A percentile compares a stretch with the other conserved stretches of the same genome.
phyloP scores from a whole-genome alignment of 2,329 filamentous ascomycete species.

The Balansia obtecta region DNA sequence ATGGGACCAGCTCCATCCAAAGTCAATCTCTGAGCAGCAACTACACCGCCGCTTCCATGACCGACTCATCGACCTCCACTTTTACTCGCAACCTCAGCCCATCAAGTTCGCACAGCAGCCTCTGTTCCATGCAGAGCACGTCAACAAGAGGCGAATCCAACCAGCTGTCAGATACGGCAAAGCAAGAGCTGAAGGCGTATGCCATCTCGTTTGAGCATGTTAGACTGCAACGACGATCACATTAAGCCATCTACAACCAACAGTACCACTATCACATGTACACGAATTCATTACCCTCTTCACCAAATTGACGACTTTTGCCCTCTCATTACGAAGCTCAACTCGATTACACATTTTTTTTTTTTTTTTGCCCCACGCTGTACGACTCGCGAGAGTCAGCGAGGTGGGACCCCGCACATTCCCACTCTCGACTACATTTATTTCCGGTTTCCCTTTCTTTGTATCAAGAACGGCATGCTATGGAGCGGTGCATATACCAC shows the following conservation, averaged over 20 bases:
- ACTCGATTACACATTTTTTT: conserved; percentile 5
- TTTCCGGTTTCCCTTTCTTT: conserved; percentile 16
- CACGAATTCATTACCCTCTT: background rate
- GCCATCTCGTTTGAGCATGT: conserved; percentile 81
- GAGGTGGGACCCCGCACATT: background rate
- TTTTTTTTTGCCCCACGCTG: no score
- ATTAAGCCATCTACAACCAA: conserved; percentile 21
- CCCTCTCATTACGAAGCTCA: conserved; percentile 1
- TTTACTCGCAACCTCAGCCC: conserved; percentile 40
- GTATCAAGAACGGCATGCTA: conserved; percentile 35
- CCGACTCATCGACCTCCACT: conserved; percentile 8
- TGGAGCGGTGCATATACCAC: conserved; percentile 37
- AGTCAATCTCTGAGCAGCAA: conserved; percentile 13
- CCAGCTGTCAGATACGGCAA: conserved; percentile 62
- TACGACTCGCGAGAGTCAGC: conserved; percentile 5
- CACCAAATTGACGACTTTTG: conserved; percentile 5
- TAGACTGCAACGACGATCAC: conserved; percentile 46
- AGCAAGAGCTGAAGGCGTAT: conserved; percentile 72
- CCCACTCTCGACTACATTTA: conserved; percentile 1
- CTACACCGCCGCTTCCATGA: conserved; percentile 16
- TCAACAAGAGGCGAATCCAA: conserved; percentile 38
- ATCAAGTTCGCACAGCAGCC: conserved; percentile 73
- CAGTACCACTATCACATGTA: background rate
- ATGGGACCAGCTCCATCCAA: conserved; percentile 36
- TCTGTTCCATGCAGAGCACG: conserved; percentile 64